Percentiles rank a stretch among this genome's conserved stretches.
phyloP scores from a whole-genome alignment of 1,284 basidiomycete genomes.

The Pisolithus thermaeus region DNA sequence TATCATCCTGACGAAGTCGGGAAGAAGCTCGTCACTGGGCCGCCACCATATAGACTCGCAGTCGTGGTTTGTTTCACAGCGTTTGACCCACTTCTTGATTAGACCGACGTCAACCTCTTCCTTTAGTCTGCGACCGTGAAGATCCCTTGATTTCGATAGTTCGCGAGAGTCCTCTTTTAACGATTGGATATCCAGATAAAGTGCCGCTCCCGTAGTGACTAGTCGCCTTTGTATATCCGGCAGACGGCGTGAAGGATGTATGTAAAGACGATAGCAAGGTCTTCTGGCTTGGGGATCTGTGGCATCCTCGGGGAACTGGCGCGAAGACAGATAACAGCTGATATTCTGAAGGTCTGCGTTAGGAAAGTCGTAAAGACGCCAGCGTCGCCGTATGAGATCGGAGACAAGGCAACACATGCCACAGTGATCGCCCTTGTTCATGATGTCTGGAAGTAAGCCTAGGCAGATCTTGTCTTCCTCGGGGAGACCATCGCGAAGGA shows the following conservation, averaged over 20 bases:
- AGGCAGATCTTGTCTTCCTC: background rate
- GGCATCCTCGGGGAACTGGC: too few relatives aligned
- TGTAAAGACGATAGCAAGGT: background rate
- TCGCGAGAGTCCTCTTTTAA: conserved; percentile 4
- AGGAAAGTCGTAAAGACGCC: background rate
- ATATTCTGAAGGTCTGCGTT: conserved; percentile 3
- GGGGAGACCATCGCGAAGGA: conserved; percentile 4
- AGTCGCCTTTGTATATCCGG: background rate
- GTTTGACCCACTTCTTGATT: conserved; percentile 4
- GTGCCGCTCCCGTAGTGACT: background rate
- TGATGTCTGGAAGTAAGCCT: background rate
- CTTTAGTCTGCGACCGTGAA: conserved; percentile 2
- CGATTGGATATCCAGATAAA: conserved; percentile 2
- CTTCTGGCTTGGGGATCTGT: background rate
- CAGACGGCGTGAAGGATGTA: background rate
- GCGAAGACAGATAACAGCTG: background rate
- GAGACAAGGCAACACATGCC: conserved; percentile 4
- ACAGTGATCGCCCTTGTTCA: conserved; percentile 2
- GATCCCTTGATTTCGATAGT: background rate
- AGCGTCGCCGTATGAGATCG: background rate
- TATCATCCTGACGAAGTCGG: conserved; percentile 3
- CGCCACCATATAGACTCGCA: conserved; percentile 2
- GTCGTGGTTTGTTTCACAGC: background rate
- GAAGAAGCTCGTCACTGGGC: background rate
- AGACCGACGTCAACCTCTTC: background rate